Base-by-base conservation (phyloP, 2,329 filamentous ascomycete species). In the Curvularia eragrostidis region DNA sequence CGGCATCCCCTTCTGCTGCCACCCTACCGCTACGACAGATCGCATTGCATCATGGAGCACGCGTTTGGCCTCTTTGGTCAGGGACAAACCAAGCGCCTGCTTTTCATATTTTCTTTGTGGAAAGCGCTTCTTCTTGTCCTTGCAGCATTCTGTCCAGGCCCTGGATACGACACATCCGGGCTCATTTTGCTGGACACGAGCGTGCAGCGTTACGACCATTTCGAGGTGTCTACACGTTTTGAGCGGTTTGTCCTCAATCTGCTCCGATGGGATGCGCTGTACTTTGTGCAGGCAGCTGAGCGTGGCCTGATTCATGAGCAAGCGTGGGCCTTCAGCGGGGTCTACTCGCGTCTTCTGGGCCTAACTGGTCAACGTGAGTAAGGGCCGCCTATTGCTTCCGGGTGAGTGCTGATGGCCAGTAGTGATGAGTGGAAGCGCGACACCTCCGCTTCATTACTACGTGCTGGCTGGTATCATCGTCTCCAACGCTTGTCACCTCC, bases 251-350 rank as follows among this genome's bases (percentile, higher is more conserved):
- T 81, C 19, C 77, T 82, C 32, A 86, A 86, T 42, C 79, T 95
- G 56, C 87, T 87, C 6, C 84, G 90, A 74, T 96, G 91, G 91
- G 91, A 96, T 74, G 89, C 88, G 30, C 81, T 96, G 64, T 95
- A 94, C 75, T 94, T 89, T 69, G 79, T 88, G 57, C 83, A 87
- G 63, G 75, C 81, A 43, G 85, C 90, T 4, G 81, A 81, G 41
- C 81, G 84, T 10, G 90, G 89, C 32, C 88, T 91, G 66, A 54
- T 88, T 10, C 90, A 87, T 73, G 91, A 96, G 78, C 91, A 95
- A 77, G 90, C 94, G 76, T 95, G 91, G 91, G 91, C 91, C 0
- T 95, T 93, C 78, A 89, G 88, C 36, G 84, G 82, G 77, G 79
- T 80, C 9, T 83, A 84, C 58, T 80, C 83, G 10, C 76, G 72